phyloP scores from a whole-genome alignment of 2,329 filamentous ascomycete species.

The Ceratocystis diversiconidia region DNA sequence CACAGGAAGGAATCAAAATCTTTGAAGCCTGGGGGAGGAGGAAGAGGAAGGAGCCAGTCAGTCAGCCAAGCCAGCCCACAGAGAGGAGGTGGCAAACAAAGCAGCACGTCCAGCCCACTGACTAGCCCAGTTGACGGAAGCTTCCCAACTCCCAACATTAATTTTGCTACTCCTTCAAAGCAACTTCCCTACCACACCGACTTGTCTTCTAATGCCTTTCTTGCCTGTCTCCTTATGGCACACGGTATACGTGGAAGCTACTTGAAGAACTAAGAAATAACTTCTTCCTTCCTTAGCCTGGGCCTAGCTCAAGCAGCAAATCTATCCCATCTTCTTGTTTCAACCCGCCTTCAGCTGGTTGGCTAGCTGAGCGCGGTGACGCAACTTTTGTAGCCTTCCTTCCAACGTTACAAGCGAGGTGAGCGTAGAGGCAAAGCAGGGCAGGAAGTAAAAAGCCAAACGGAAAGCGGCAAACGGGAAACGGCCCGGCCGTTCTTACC shows the following conservation, averaged over 20 bases:
- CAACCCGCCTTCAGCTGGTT: neutral
- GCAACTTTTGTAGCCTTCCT: neutral
- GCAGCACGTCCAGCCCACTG: neutral
- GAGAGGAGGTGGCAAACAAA: slow-evolving; percentile 2
- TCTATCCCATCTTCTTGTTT: neutral
- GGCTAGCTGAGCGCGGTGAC: neutral
- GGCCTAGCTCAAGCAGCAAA: neutral
- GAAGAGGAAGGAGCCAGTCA: neutral
- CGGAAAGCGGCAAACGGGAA: neutral
- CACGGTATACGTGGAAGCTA: neutral
- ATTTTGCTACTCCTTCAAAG: neutral
- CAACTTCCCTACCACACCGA: neutral
- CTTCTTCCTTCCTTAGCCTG: neutral
- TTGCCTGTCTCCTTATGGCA: neutral
- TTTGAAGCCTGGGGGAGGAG: neutral
- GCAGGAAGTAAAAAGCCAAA: neutral
- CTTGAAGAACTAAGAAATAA: neutral
- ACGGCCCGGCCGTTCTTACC: neutral
- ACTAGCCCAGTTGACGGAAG: neutral
- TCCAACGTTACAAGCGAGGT: neutral
- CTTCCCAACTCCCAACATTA: neutral
- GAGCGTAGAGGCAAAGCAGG: neutral
- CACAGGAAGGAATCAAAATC: neutral
- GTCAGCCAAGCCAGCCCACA: neutral
- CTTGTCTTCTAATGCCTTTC: neutral